These are phyloP conservation scores for Jamesozyma rosinii DNA, from an alignment of 805 yeast genomes.

Conservation along the genomic window DNA sequence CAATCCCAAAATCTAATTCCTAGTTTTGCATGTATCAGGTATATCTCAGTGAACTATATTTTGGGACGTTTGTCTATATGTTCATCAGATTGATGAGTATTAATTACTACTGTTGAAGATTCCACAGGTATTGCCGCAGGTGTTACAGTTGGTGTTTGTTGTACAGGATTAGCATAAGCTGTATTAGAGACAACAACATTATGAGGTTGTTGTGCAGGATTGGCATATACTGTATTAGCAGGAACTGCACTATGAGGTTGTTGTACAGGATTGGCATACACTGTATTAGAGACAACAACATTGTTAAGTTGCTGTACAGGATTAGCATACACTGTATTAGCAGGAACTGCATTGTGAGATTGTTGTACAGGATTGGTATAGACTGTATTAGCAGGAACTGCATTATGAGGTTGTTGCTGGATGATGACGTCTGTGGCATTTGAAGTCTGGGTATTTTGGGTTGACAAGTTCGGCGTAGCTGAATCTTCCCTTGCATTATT, in stretches of 20 bases:
- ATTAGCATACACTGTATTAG: too few relatives aligned
- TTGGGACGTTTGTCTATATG: constrained; percentile 13
- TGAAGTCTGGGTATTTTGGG: not conserved
- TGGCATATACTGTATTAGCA: too few relatives aligned
- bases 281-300: too few relatives aligned
- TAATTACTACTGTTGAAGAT: not conserved
- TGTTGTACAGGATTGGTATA: not conserved
- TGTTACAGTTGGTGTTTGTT: too few relatives aligned
- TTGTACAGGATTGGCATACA: too few relatives aligned
- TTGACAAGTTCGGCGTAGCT: constrained; percentile 5
- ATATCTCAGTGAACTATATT: not conserved
- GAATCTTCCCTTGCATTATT: constrained; percentile 14
- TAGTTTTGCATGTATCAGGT: not conserved
- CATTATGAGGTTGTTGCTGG: not conserved
- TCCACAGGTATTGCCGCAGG: not conserved
- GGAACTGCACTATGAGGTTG: too few relatives aligned
- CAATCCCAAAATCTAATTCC: not conserved
- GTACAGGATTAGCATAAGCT: too few relatives aligned
- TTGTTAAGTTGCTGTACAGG: too few relatives aligned
- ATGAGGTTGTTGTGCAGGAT: too few relatives aligned
- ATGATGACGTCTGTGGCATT: not conserved
- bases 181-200: too few relatives aligned
- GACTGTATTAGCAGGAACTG: not conserved
- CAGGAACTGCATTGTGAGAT: not conserved
- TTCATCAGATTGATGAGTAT: constrained; percentile 1